Conservation (phyloP, 1,284 basidiomycete genomes). For the Rhizoctonia solani region DNA sequence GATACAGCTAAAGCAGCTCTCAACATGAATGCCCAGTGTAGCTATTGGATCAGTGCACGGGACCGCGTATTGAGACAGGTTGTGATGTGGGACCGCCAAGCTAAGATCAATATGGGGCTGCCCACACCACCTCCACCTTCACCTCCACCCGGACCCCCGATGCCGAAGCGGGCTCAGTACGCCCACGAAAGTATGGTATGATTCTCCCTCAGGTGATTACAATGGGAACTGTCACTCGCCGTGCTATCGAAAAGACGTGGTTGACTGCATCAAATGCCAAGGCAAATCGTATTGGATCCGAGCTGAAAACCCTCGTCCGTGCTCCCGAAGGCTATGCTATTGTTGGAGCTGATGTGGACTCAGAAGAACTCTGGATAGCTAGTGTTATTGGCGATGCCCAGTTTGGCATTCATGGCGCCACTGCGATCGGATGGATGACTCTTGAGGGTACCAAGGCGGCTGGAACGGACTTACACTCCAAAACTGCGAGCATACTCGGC, state of each 20-base stretch:
- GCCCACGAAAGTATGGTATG: conserved; percentile 69
- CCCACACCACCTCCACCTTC: neutral
- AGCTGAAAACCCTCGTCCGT: conserved; percentile 96
- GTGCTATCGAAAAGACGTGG: conserved; percentile 99
- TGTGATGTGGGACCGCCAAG: conserved; percentile 79
- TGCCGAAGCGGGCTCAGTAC: conserved; percentile 36
- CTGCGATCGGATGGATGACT: conserved; percentile 99
- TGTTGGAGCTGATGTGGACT: conserved; percentile 98
- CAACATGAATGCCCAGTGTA: conserved; percentile 93
- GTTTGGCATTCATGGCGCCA: conserved; percentile 95
- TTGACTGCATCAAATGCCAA: conserved; percentile 98
- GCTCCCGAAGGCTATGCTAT: conserved; percentile 93
- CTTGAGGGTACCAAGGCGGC: conserved; percentile 97
- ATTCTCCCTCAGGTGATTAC: conserved; percentile 96
- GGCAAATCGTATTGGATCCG: conserved; percentile 94
- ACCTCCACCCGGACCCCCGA: neutral
- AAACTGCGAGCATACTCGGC: conserved; percentile 91
- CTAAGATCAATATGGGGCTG: conserved; percentile 53
- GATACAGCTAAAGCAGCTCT: conserved; percentile 82
- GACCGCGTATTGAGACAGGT: conserved; percentile 93
- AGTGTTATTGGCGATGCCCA: conserved; percentile 99
- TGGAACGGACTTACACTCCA: conserved; percentile 96
- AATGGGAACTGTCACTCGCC: conserved; percentile 97
- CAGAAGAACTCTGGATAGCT: conserved; percentile 99
- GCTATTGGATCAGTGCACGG: conserved; percentile 95